Conservation (phyloP, 129 eudicot species). For the Flaveria ramosissima region DNA sequence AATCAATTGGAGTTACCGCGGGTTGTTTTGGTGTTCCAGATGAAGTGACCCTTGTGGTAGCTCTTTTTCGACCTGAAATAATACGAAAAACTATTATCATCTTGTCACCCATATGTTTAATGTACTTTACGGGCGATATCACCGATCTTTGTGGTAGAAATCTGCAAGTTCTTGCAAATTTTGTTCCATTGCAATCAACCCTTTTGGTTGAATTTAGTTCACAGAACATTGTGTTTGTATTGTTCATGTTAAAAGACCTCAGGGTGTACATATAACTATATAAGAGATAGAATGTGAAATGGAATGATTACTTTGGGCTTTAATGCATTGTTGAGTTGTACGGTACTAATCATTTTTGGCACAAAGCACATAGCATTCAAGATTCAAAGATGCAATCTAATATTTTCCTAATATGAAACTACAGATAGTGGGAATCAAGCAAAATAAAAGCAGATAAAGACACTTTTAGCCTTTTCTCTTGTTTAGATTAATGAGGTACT, state of each 20-base stretch:
- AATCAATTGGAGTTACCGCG: constrained; percentile 42
- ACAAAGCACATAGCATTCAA: constrained; percentile 25
- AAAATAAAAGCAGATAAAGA: constrained; percentile 37
- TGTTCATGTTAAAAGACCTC: constrained; percentile 5
- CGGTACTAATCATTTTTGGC: constrained; percentile 21
- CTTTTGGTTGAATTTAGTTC: constrained; percentile 33
- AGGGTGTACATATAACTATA: constrained; percentile 33
- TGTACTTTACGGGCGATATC: constrained; percentile 32
- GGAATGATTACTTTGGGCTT: constrained; percentile 24
- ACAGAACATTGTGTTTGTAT: constrained; percentile 11
- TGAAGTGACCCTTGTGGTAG: constrained; percentile 38
- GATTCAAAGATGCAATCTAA: constrained; percentile 36
- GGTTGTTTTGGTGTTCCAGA: constrained; percentile 45
- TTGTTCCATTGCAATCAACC: constrained; percentile 22
- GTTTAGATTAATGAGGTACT: constrained; percentile 47
- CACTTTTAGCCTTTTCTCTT: constrained; percentile 35
- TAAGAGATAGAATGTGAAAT: constrained; percentile 8
- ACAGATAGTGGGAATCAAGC: constrained; percentile 40
- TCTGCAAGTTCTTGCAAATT: constrained; percentile 40
- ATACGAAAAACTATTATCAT: constrained; percentile 28
- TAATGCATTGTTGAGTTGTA: constrained; percentile 31
- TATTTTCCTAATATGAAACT: constrained; percentile 35
- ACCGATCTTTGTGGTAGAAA: constrained; percentile 44
- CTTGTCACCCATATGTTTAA: constrained; percentile 45
- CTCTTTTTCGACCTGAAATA: constrained; percentile 28